Conservation (phyloP, 2,329 filamentous ascomycete genomes). For the Xylariaceae sp. region DNA sequence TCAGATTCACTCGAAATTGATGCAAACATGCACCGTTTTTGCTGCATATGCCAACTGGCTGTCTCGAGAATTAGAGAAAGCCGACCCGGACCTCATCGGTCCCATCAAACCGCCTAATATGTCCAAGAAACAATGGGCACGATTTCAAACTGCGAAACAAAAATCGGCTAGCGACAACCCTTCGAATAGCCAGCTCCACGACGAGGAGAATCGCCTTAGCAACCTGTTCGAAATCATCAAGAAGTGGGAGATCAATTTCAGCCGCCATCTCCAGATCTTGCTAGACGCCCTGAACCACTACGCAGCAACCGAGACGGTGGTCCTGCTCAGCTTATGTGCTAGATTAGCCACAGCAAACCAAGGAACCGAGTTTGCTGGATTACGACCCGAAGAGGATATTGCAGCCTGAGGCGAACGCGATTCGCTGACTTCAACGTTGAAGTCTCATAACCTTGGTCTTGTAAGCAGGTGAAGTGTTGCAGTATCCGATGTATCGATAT, state of each 20-base stretch:
- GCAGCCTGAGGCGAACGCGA: slow-evolving; percentile 15
- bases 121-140: slow-evolving; percentile 56
- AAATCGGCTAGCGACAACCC: slow-evolving; percentile 34
- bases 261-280: slow-evolving; percentile 84
- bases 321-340: slow-evolving; percentile 81
- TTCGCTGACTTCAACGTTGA: background rate
- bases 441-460: background rate
- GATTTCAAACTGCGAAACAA: slow-evolving; percentile 48
- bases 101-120: slow-evolving; percentile 53
- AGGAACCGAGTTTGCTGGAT: slow-evolving; percentile 59
- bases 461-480: background rate
- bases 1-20: slow-evolving; percentile 94
- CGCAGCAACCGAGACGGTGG: slow-evolving; percentile 93
- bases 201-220: slow-evolving; percentile 50
- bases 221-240: slow-evolving; percentile 82
- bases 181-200: slow-evolving; percentile 36
- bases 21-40: slow-evolving; percentile 93
- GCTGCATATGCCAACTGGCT: slow-evolving; percentile 84
- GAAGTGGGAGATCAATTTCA: slow-evolving; percentile 92
- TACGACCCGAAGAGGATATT: slow-evolving; percentile 55
- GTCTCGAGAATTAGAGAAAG: slow-evolving; percentile 74
- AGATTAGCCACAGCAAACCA: slow-evolving; percentile 76
- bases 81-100: slow-evolving; percentile 70
- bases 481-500: slow-evolving; percentile 4
- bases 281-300: slow-evolving; percentile 96